phyloP scores from a whole-genome alignment of 345 rosid species.

The Eucalyptus sp. region DNA sequence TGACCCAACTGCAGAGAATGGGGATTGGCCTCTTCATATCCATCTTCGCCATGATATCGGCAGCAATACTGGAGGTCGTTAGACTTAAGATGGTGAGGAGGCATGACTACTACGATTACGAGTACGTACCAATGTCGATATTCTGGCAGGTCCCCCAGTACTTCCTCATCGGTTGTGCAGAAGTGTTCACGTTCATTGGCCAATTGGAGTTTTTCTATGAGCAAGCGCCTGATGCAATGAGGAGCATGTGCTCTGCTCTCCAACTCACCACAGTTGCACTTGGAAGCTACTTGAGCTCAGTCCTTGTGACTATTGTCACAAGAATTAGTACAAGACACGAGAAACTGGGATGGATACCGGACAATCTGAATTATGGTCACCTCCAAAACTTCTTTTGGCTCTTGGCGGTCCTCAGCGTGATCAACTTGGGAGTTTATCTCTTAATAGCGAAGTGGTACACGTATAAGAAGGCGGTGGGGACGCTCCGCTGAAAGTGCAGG shows the following conservation, averaged over 20 bases:
- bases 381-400: conserved; percentile 32
- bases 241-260: conserved; percentile 37
- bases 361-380: conserved; percentile 27
- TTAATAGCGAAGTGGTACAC: conserved; percentile 27
- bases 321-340: conserved; percentile 12
- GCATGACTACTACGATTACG: conserved; percentile 5
- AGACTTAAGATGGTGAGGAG: conserved; percentile 13
- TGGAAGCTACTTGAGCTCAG: conserved; percentile 24
- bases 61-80: conserved; percentile 12
- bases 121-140: conserved; percentile 16
- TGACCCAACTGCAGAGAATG: conserved; percentile 29
- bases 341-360: conserved; percentile 23
- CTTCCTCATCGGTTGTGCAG: conserved; percentile 36
- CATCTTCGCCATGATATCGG: conserved; percentile 19
- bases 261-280: conserved; percentile 10
- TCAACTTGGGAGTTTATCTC: conserved; percentile 15
- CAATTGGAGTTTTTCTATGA: conserved; percentile 40
- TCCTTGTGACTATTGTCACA: conserved; percentile 12
- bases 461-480: conserved; percentile 14
- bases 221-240: conserved; percentile 44
- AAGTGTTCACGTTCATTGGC: conserved; percentile 34
- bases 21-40: conserved; percentile 27
- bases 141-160: conserved; percentile 48
- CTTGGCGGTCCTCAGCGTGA: conserved; percentile 11
- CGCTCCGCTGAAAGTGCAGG: not conserved